Evolutionary conservation across 2,329 filamentous ascomycete species (phyloP).

Genomic region (Tolypocladium ovalisporum): DNA sequence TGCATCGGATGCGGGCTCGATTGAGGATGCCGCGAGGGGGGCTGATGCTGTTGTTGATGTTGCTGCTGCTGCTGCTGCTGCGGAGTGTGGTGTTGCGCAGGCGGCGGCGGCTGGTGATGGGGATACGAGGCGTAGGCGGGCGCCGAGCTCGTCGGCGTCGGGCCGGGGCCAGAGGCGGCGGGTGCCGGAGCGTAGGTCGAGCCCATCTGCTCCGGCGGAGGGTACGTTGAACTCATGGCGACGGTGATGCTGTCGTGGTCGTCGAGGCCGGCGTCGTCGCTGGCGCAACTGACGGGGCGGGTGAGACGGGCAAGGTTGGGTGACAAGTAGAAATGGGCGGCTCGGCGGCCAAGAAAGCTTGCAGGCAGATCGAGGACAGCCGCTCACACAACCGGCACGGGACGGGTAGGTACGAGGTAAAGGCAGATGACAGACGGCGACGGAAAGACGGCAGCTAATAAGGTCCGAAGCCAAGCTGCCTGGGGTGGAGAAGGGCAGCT

Average conservation of each 20-base stretch:
- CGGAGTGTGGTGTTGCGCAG: neutral
- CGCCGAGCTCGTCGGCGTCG: conserved; percentile 5
- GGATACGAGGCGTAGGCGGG: conserved; percentile 8
- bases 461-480: neutral
- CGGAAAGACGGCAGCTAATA: neutral
- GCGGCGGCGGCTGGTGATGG: conserved; percentile 9
- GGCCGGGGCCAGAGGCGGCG: conserved; percentile 8
- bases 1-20: conserved; percentile 8
- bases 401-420: neutral
- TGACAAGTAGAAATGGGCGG: neutral
- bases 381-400: neutral
- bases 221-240: conserved; percentile 20
- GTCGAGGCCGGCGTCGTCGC: neutral
- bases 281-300: neutral
- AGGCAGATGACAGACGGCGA: neutral
- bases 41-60: conserved; percentile 2
- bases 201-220: conserved; percentile 16
- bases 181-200: conserved; percentile 13
- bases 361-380: neutral
- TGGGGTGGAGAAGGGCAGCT: neutral
- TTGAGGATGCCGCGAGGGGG: conserved; percentile 5
- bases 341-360: neutral
- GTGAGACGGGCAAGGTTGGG: neutral
- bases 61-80: conserved; percentile 9
- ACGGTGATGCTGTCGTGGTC: neutral